Base-by-base conservation (phyloP, 495 filamentous ascomycete species). In the Neurospora sp. region DNA sequence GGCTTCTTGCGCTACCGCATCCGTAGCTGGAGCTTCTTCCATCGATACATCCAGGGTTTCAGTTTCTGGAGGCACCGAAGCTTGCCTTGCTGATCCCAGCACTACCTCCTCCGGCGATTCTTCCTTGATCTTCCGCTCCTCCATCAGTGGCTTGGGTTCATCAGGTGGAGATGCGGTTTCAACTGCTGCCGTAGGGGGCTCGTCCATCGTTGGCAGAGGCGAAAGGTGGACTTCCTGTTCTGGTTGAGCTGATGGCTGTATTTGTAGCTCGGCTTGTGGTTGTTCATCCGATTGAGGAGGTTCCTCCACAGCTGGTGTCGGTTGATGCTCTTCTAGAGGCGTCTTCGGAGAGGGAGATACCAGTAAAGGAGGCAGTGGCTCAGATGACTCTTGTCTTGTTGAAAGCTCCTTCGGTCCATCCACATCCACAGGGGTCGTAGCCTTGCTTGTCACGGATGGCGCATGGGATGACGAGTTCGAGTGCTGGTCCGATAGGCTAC, bases 371-470 rank as follows among this genome's bases (percentile, higher is more conserved):
- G 14, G 27, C 27, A 4, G 53, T 37, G 53, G 53, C 53, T 18
- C 53, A 16, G 6, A 35, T 18, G 27, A 65, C 53, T 65, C 27
- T 37, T 35, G 5, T 65, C 53, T 65, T 65, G 53, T 18, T 65
- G 53, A 35, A 16, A 35, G 27, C 14, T 84, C 83, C 70, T 79
- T 82, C 14, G 77, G 74, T 14, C 71, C 76, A 71, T 87, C 87
- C 44, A 80, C 74, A 65, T 86, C 86, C 69, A 85, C 79, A 18
- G 87, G 87, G 61, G 87, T 88, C 22, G 87, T 89, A 69, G 84
- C 86, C 79, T 88, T 88, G 78, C 87, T 89, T 69, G 86, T 87
- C 22, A 79, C 75, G 20, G 83, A 83, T 3, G 81, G 80, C n/a
- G 82, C 80, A 12, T 75, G 72, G 6, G 86, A 86, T 46, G 83